Percentiles rank a stretch among this genome's conserved stretches.
Evolutionary conservation across 2,329 filamentous ascomycete species (phyloP).

Genomic region (Beauveria medogensis): DNA sequence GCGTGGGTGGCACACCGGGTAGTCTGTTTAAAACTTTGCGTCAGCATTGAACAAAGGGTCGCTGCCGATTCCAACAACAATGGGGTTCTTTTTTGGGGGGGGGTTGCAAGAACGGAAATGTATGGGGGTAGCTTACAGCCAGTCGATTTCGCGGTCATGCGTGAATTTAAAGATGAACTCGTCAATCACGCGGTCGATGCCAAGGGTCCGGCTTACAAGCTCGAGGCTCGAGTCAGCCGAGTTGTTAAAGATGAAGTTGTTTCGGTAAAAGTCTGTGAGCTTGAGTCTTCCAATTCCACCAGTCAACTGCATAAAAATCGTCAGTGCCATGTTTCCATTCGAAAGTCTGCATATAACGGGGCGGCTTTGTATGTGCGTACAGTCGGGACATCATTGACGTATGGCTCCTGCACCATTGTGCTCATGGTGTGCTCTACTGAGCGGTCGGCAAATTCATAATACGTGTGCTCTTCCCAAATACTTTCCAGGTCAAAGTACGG

Average conservation of each 20-base stretch:
- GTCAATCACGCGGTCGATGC: conserved; percentile 61
- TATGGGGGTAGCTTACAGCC: conserved; percentile 44
- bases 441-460: conserved; percentile 59
- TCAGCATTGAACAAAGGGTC: background rate
- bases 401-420: conserved; percentile 67
- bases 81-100: background rate
- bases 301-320: conserved; percentile 33
- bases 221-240: conserved; percentile 26
- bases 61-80: background rate
- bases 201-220: conserved; percentile 46
- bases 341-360: too few species aligned
- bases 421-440: conserved; percentile 64
- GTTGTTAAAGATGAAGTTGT: conserved; percentile 59
- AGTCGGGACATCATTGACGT: conserved; percentile 68
- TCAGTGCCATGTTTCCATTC: background rate
- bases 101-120: background rate
- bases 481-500: conserved; percentile 65
- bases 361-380: conserved; percentile 27
- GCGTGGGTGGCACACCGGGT: conserved; percentile 45
- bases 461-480: conserved; percentile 71
- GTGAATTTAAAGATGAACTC: conserved; percentile 59
- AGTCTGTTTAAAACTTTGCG: conserved; percentile 26
- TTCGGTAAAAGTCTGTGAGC: conserved; percentile 59
- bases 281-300: conserved; percentile 58
- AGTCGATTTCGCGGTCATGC: conserved; percentile 51